Percentiles rank a stretch among this genome's conserved stretches.
phyloP scores from a whole-genome alignment of 2,329 filamentous ascomycete genomes.

The Tolypocladium endophyticum region DNA sequence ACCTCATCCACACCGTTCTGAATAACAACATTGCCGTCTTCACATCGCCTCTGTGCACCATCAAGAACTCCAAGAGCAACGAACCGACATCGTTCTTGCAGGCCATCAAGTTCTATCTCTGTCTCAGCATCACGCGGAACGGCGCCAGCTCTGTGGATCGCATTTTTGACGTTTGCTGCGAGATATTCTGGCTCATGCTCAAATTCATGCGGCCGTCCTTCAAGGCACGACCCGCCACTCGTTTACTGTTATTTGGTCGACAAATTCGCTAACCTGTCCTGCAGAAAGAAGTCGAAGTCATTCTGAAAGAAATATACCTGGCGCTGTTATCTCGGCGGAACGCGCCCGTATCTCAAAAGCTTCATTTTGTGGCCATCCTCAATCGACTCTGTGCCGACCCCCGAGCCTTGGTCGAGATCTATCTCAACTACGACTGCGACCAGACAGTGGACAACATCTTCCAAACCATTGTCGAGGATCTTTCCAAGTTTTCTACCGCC shows the following conservation, averaged over 20 bases:
- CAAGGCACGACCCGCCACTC: conserved; percentile 51
- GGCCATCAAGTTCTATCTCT: conserved; percentile 93
- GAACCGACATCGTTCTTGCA: conserved; percentile 86
- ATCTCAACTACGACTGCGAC: conserved; percentile 97
- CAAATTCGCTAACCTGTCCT: conserved; percentile 13
- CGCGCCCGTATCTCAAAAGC: conserved; percentile 81
- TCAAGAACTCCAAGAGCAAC: conserved; percentile 80
- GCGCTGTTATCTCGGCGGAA: conserved; percentile 81
- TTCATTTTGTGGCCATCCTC: conserved; percentile 80
- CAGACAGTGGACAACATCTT: conserved; percentile 95
- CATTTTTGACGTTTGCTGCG: conserved; percentile 91
- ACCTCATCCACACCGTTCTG: conserved; percentile 88
- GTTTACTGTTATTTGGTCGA: neutral
- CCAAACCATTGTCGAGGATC: conserved; percentile 85
- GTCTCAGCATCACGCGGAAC: conserved; percentile 87
- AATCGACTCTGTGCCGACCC: conserved; percentile 78
- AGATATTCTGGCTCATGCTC: conserved; percentile 97
- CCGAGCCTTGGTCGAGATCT: conserved; percentile 82
- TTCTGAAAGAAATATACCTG: conserved; percentile 93
- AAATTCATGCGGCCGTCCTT: conserved; percentile 88
- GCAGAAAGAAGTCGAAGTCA: conserved; percentile 93
- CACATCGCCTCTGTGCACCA: conserved; percentile 82
- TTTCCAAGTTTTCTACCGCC: conserved; percentile 76
- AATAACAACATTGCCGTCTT: conserved; percentile 92
- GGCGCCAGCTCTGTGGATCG: conserved; percentile 84